Evolutionary conservation across 2,329 filamentous ascomycete species (phyloP).

Genomic region (Myrmaecium sp.): DNA sequence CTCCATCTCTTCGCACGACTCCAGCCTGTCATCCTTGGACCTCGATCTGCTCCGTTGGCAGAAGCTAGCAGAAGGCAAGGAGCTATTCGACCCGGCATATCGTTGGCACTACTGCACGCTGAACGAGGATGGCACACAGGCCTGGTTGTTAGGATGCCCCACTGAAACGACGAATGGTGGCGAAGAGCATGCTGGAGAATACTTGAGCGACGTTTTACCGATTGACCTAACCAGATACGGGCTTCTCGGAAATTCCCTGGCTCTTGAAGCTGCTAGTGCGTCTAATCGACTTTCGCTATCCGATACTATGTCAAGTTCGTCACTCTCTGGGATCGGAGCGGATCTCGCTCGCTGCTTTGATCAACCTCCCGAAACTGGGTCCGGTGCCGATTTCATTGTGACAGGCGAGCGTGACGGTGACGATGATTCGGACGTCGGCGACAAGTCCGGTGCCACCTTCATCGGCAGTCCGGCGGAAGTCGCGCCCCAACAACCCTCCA

Average conservation of each 20-base stretch:
- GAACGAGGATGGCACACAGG: conserved; percentile 87
- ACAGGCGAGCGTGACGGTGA: conserved; percentile 69
- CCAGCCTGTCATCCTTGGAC: conserved; percentile 78
- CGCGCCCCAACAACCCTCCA: conserved; percentile 33
- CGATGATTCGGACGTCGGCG: conserved; percentile 48
- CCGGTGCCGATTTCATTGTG: conserved; percentile 78
- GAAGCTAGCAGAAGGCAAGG: conserved; percentile 81
- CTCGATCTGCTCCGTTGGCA: conserved; percentile 82
- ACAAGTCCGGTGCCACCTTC: conserved; percentile 20
- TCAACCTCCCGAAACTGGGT: conserved; percentile 64
- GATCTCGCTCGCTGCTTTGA: conserved; percentile 83
- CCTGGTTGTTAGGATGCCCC: conserved; percentile 88
- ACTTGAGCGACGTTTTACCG: conserved; percentile 84
- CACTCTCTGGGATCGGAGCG: conserved; percentile 52
- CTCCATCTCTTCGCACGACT: conserved; percentile 72
- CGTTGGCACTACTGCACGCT: conserved; percentile 97
- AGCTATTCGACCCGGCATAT: conserved; percentile 83
- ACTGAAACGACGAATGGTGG: conserved; percentile 52
- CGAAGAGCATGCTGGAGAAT: conserved; percentile 65
- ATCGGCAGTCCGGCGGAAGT: conserved; percentile 12
- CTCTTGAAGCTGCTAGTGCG: conserved; percentile 23
- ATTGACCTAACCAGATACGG: conserved; percentile 87
- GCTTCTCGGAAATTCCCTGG: conserved; percentile 63
- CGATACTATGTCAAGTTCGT: conserved; percentile 34
- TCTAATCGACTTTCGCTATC: conserved; percentile 21